phyloP scores from a whole-genome alignment of 31 red algal genomes.

The Endocladia muricata region DNA sequence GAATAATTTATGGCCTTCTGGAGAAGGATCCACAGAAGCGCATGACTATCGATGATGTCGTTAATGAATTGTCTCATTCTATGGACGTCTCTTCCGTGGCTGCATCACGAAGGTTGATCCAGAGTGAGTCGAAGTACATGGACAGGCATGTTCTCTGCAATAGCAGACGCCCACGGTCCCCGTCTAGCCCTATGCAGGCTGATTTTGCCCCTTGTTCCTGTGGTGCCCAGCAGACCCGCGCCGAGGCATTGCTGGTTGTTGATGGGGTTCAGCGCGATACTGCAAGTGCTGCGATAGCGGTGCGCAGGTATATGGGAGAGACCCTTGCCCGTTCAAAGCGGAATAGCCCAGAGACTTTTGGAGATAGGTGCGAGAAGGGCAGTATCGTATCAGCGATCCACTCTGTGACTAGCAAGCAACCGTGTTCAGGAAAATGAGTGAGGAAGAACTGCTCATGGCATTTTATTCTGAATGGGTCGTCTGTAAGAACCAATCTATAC shows the following conservation, averaged over 20 bases:
- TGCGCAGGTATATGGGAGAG: no score
- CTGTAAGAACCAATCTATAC: no score
- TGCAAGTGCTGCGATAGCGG: no score
- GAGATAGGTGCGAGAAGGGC: no score
- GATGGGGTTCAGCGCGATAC: constrained; percentile 17
- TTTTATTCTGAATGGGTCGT: no score
- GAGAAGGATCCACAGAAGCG: constrained; percentile 36
- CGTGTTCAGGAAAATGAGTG: no score
- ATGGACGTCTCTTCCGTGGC: neutral
- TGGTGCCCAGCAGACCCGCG: constrained; percentile 12
- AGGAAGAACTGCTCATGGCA: no score
- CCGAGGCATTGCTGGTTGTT: constrained; percentile 41
- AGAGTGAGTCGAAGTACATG: neutral
- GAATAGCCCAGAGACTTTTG: no score
- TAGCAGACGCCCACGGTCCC: constrained; percentile 18
- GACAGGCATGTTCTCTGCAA: neutral
- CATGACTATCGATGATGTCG: constrained; percentile 46
- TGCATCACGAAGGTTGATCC: neutral
- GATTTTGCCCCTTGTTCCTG: constrained; percentile 10
- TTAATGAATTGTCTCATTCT: neutral
- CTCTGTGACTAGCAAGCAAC: no score
- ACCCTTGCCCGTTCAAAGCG: no score
- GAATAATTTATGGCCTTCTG: constrained; percentile 43
- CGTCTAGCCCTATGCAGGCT: constrained; percentile 11
- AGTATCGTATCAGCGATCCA: no score